Conservation (phyloP, 768 basidiomycete genomes). For the Leucocoprinus leucothites region DNA sequence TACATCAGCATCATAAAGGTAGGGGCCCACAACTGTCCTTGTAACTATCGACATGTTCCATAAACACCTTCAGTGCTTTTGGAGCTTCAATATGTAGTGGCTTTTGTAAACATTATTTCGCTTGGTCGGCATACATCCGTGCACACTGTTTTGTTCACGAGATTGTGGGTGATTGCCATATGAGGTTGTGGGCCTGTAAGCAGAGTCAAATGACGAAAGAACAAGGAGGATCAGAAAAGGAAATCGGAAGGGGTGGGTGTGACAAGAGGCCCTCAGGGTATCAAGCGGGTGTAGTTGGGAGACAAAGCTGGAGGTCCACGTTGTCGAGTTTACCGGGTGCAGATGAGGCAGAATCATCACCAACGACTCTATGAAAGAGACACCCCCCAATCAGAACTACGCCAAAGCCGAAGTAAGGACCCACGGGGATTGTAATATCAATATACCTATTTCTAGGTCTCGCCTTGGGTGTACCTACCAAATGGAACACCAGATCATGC, state of each 20-base stretch:
- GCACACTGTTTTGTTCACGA: too few relatives aligned
- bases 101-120: constrained; percentile 61
- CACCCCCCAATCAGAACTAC: background rate
- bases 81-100: constrained; percentile 87
- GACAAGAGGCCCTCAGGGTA: constrained; percentile 99
- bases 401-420: constrained; percentile 10
- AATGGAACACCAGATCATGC: too few relatives aligned
- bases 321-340: constrained; percentile 90
- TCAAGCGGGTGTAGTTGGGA: constrained; percentile 91
- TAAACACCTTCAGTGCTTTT: constrained; percentile 64
- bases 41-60: too few relatives aligned
- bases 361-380: constrained; percentile 61
- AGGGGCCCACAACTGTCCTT: too few relatives aligned
- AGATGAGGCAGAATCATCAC: constrained; percentile 76
- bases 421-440: too few relatives aligned
- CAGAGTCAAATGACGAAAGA: background rate
- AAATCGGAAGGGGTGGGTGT: too few relatives aligned
- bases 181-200: constrained; percentile 71
- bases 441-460: too few relatives aligned
- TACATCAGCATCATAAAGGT: too few relatives aligned
- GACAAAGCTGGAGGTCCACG: constrained; percentile 77
- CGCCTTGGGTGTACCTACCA: too few relatives aligned
- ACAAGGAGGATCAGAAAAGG: constrained; percentile 6
- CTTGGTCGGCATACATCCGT: constrained; percentile 80
- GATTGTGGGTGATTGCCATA: constrained; percentile 75